Conservation (phyloP, 1,284 basidiomycete species). For the Boletellus deceptivus region DNA sequence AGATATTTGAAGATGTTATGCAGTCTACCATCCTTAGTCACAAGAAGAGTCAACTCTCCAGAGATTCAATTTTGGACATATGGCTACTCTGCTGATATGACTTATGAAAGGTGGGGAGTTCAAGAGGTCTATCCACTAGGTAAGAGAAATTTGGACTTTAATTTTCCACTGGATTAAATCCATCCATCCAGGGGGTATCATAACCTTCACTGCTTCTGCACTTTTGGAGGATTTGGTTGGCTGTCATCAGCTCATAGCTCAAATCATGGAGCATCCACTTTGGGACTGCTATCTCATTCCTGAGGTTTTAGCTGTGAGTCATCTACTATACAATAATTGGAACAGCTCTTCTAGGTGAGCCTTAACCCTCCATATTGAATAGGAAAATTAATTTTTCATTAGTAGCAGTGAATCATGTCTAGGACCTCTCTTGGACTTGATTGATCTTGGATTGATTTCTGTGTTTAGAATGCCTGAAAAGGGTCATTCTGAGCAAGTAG, state of each 20-base stretch:
- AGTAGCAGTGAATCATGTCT: slow-evolving; percentile 18
- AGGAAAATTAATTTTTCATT: background rate
- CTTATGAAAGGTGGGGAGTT: slow-evolving; percentile 53
- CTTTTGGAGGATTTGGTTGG: slow-evolving; percentile 49
- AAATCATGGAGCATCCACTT: slow-evolving; percentile 55
- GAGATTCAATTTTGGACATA: slow-evolving; percentile 62
- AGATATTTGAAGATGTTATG: slow-evolving; percentile 49
- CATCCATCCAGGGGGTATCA: slow-evolving; percentile 53
- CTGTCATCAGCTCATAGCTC: slow-evolving; percentile 44
- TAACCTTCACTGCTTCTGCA: slow-evolving; percentile 63
- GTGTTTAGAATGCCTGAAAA: slow-evolving; percentile 18
- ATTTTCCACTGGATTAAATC: slow-evolving; percentile 10
- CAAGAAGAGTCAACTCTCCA: slow-evolving; percentile 41
- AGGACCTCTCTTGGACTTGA: slow-evolving; percentile 23
- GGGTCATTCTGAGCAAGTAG: background rate
- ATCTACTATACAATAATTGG: slow-evolving; percentile 26
- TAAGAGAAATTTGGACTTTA: slow-evolving; percentile 29
- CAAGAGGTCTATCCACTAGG: slow-evolving; percentile 64
- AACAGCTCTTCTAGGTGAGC: slow-evolving; percentile 30
- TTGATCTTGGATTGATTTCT: slow-evolving; percentile 24
- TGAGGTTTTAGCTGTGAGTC: slow-evolving; percentile 50
- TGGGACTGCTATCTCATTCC: slow-evolving; percentile 67
- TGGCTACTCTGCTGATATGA: slow-evolving; percentile 54
- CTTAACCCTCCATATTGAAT: slow-evolving; percentile 3
- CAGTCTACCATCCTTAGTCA: slow-evolving; percentile 45